Evolutionary conservation across 495 filamentous ascomycete species (phyloP).

Genomic region (Xylaria scruposa): DNA sequence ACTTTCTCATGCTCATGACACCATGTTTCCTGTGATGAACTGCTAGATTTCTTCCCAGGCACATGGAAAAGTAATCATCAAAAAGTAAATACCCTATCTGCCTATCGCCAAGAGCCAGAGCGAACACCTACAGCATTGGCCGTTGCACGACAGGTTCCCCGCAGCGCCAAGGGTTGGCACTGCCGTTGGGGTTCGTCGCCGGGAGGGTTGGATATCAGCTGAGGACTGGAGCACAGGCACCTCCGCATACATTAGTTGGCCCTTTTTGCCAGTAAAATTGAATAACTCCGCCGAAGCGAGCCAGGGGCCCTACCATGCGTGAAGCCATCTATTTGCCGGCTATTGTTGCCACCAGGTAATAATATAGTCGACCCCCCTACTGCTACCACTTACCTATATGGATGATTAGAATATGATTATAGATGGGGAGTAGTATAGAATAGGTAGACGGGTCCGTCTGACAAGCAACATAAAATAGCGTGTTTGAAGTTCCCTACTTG

Average conservation of each 20-base stretch:
- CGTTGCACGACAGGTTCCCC: slow-evolving; percentile 23
- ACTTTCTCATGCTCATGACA: background rate
- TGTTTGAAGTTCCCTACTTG: background rate
- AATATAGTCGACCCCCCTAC: slow-evolving; percentile 24
- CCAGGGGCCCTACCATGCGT: slow-evolving; percentile 33
- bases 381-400: slow-evolving; percentile 13
- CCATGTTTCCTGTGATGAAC: background rate
- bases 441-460: background rate
- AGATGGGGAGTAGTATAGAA: background rate
- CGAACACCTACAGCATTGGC: slow-evolving; percentile 4
- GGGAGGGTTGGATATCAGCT: background rate
- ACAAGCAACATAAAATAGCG: slow-evolving; percentile 6
- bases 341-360: slow-evolving; percentile 22
- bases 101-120: background rate
- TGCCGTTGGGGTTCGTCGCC: slow-evolving; percentile 19
- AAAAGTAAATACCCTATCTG: background rate
- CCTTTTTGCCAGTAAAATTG: slow-evolving; percentile 34
- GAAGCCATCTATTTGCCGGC: slow-evolving; percentile 35
- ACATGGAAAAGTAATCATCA: too few species aligned
- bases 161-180: slow-evolving; percentile 25
- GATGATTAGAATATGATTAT: slow-evolving; percentile 4
- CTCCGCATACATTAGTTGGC: background rate
- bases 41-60: background rate
- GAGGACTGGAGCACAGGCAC: slow-evolving; percentile 1
- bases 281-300: slow-evolving; percentile 37